These are phyloP conservation scores for cucumber (Cucumis sativus) DNA, from an alignment of 306 rosid genomes.

Conservation along the genomic window DNA sequence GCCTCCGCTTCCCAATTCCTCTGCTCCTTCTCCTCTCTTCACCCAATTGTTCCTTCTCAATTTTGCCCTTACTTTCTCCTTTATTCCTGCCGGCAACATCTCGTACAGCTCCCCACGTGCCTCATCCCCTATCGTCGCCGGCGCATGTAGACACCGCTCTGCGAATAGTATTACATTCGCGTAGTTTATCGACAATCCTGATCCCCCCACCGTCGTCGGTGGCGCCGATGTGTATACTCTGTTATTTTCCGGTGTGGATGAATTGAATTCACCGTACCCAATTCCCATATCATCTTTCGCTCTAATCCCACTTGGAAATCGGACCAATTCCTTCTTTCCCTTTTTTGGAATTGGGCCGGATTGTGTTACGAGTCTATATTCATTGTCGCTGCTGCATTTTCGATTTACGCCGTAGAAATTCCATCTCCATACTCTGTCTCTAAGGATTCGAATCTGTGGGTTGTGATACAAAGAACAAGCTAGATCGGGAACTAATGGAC, in stretches of 20 bases:
- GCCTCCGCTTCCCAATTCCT: not conserved
- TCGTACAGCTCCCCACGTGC: conserved; percentile 38
- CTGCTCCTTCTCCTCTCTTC: conserved; percentile 19
- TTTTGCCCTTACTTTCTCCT: conserved; percentile 20
- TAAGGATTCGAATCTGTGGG: not conserved
- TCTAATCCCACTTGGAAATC: conserved; percentile 1
- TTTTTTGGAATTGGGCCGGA: conserved; percentile 12
- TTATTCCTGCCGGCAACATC: conserved; percentile 47
- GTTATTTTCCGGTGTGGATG: conserved; percentile 4
- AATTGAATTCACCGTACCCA: not conserved
- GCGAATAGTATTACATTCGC: conserved; percentile 39
- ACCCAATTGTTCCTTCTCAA: conserved; percentile 14
- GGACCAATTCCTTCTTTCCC: not conserved
- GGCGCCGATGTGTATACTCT: conserved; percentile 25
- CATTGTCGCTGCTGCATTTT: not conserved
- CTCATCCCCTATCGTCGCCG: conserved; percentile 21
- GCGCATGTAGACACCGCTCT: conserved; percentile 36
- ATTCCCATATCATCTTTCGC: not conserved
- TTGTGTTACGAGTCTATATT: not conserved
- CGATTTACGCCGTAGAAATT: not conserved
- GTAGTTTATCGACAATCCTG: conserved; percentile 43
- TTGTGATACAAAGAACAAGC: not conserved
- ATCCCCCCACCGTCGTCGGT: conserved; percentile 40
- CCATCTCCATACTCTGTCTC: conserved; percentile 1
- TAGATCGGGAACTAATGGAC: conserved; percentile 15